Base-by-base conservation (phyloP, 78 protist genomes). In the Speleostelium caveatum region DNA sequence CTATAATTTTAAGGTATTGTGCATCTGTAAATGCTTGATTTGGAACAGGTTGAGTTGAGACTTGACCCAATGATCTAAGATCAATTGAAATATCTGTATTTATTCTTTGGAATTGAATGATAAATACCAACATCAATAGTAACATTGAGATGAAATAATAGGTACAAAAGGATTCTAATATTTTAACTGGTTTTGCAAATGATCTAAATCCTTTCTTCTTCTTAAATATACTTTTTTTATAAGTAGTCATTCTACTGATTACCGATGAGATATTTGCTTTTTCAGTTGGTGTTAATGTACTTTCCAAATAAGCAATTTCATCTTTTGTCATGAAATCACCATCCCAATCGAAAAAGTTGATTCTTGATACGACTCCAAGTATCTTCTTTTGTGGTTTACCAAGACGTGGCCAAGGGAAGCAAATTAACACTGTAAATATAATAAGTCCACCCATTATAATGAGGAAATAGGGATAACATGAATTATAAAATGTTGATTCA, bases 281-380 rank as follows among this genome's bases (percentile, higher is more conserved):
- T n/a, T n/a, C n/a, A n/a, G n/a, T n/a, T n/a, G 68, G 2, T 3
- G 49, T 8, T 6, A 10, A 61, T 10, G 73, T 26, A n/a, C 56
- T 16, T 51, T 83, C 91, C 0, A 42, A 19, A 22, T 83, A 83
- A 0, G 67, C 91, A 2, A 65, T 65, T 8, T 69, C 79, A 3
- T 56, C 79, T 6, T 51, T 69, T 1, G 62, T 69, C 67, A 60
- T 67, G 2, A 41, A 69, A 14, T 83, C 91, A 3, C 79, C 91
- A 60, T 67, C 79, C 91, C 77, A 69, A 69, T 71, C 79, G 60
- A 69, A 83, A 28, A 83, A 83, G 42, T 83, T 83, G 22, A 83
- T 55, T 32, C 45, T 67, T 3, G 69, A 36, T 28, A 83, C 26
- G 19, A 41, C 0, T 2, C 41, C 45, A 3, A 83, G 67, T 0